Evolutionary conservation across 164 flowering plant species (phyloP), one percentile per base, ranked within the genome.

Genomic region (Platanus orientalis): DNA sequence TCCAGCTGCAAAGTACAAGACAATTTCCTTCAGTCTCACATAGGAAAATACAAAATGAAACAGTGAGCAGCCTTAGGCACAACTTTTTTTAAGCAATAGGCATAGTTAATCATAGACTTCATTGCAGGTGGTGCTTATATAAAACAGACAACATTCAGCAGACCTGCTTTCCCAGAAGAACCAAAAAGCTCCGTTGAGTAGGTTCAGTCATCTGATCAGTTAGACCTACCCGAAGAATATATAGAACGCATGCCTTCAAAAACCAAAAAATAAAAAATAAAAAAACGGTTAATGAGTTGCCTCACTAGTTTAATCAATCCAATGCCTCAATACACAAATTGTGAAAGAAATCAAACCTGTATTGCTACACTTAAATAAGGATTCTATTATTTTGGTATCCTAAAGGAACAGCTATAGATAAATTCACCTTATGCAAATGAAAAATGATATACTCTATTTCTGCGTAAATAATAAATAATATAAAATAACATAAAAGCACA

Each of bases 121-220:
- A 34, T 17, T 32, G 30, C 42, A 51, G 5, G 25, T 39, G 9
- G 16, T 50, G 19, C 17, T 17, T 44, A 16, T 14, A n/a, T 2
- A 47, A 13, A 47, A 42, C 4, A 21, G 25, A 42, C 53, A 48
- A 42, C 21, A 67, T 0, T 32, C 28, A 48, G 53, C 68, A 65
- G 44, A 91, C 99, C 96, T 91, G 93, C 57, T 83, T 83, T 45
- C 89, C 96, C 24, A 94, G 77, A 70, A 89, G 71, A 74, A 86
- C 90, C 66, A 84, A 76, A 71, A 91, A 86, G 64, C 72, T 77
- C 76, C 96, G 83, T 71, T 94, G 99, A 57, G 92, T 84, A 57
- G 90, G 83, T 76, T 94, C 99, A 16, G 77, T 84, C 99, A 94
- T 91, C 70, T 89, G 97, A 81, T 94, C 96, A 54, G 81, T 84